Base-by-base conservation (phyloP, 73 alveolate genomes). In the Symbiodinium pilosum region DNA sequence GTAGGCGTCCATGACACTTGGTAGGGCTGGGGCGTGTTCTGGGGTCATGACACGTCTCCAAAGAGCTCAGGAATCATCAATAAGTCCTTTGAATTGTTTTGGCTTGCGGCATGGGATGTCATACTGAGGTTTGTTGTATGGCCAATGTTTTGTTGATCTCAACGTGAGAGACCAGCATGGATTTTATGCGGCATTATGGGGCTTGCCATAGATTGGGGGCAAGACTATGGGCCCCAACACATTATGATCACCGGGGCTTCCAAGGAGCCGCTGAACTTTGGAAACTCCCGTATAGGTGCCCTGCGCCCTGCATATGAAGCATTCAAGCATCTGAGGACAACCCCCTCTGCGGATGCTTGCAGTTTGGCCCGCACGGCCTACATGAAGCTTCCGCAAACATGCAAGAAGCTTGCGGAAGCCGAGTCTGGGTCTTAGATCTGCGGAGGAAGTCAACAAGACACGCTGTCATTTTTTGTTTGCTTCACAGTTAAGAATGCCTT, bases 371-470 rank as follows among this genome's bases (percentile, higher is more conserved):
- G 5, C 36, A 59, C 77, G 77, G 77, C 77, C 77, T 59, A 59
- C 77, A 14, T 6, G 39, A 59, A 20, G 77, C 77, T 59, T 59
- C 39, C 39, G 39, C 5, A 6, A 14, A 59, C 97, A 14, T 59
- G 77, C 77, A 20, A 28, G 77, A 20, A 59, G 32, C 77, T 59
- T 59, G 77, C 28, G 36, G 5, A 14, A 14, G 77, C 77, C 77
- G 77, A 59, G 77, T 59, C 77, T 59, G 77, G 77, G 77, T 59
- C 39, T 59, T 59, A 36, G 77, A 59, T 59, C 39, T 28, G 77
- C 77, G 77, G 77, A 59, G 28, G 77, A 59, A 59, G 77, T 59
- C 77, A 59, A 36, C 77, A 59, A 24, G 18, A 14, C 77, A 59
- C 77, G 36, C 28, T 59, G 32, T 56, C 73, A 56, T 56, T 56